A percentile compares a stretch with the other conserved stretches of the same genome.
Conservation (phyloP, 106 monocot genomes). For the Cymbidium sinense region DNA sequence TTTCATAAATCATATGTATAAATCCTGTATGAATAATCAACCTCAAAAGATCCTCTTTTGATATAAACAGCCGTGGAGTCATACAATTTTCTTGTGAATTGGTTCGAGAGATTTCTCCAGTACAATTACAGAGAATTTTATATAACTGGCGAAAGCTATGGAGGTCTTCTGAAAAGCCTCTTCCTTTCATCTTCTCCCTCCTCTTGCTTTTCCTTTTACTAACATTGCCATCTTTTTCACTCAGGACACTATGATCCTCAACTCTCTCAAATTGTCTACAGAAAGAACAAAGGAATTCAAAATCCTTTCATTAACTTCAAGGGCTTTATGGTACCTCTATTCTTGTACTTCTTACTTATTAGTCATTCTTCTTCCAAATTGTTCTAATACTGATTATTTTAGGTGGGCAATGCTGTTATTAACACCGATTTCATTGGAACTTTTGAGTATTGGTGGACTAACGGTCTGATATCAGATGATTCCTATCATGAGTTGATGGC, state of each 20-base stretch:
- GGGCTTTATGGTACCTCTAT: conserved; percentile 69
- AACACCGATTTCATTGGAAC: too few species aligned
- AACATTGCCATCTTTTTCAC: background rate
- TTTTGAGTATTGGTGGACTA: too few species aligned
- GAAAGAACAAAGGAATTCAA: conserved; percentile 47
- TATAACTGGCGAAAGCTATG: conserved; percentile 85
- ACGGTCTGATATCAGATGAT: too few species aligned
- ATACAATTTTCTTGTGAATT: conserved; percentile 43
- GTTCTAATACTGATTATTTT: too few species aligned
- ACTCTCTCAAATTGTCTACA: conserved; percentile 68
- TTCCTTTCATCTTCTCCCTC: background rate
- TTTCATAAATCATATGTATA: background rate
- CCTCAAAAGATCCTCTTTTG: background rate
- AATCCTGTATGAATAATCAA: background rate
- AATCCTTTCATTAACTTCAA: conserved; percentile 78
- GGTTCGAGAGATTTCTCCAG: conserved; percentile 85
- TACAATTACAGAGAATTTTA: conserved; percentile 82
- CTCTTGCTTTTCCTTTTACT: background rate
- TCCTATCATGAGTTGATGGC: conserved; percentile 39
- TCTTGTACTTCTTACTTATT: too few species aligned
- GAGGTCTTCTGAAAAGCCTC: conserved; percentile 27
- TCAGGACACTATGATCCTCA: conserved; percentile 98
- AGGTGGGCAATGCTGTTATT: too few species aligned
- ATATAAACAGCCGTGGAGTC: conserved; percentile 19
- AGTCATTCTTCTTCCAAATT: too few species aligned